A percentile compares a stretch with the other conserved stretches of the same genome.
Conservation (phyloP, 495 filamentous ascomycete species). For the Chaetomium cochliodes region DNA sequence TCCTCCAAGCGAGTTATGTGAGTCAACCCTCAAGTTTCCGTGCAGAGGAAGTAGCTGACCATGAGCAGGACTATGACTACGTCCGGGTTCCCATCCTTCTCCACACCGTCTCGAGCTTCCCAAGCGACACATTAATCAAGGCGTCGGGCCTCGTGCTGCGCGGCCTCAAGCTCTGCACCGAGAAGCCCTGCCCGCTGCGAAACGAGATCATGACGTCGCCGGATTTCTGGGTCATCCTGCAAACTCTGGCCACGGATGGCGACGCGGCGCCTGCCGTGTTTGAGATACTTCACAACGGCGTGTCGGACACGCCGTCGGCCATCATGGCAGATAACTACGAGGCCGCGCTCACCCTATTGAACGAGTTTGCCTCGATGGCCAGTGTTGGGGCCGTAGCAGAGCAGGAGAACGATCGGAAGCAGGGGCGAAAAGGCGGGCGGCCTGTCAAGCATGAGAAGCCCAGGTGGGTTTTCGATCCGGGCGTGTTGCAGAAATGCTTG, state of each 20-base stretch:
- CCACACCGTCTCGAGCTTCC: constrained; percentile 85
- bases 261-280: constrained; percentile 77
- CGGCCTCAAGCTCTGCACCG: constrained; percentile 76
- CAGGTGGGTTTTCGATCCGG: constrained; percentile 45
- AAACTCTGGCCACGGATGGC: constrained; percentile 63
- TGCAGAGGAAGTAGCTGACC: constrained; percentile 23
- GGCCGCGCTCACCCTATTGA: constrained; percentile 74
- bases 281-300: constrained; percentile 73
- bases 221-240: constrained; percentile 94
- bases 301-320: constrained; percentile 62
- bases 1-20: constrained; percentile 87
- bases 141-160: constrained; percentile 71
- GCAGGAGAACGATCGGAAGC: constrained; percentile 71
- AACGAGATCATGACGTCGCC: constrained; percentile 94
- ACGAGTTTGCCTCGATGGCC: constrained; percentile 84
- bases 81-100: constrained; percentile 89
- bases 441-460: constrained; percentile 56
- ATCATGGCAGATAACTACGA: constrained; percentile 96
- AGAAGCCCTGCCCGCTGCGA: constrained; percentile 69
- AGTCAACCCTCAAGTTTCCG: constrained; percentile 28
- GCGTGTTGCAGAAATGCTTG: background rate
- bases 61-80: constrained; percentile 76
- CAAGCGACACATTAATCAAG: constrained; percentile 70
- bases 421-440: constrained; percentile 43
- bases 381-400: constrained; percentile 77